phyloP scores from a whole-genome alignment of 208 protist genomes.

The Novymonas esmeraldas region DNA sequence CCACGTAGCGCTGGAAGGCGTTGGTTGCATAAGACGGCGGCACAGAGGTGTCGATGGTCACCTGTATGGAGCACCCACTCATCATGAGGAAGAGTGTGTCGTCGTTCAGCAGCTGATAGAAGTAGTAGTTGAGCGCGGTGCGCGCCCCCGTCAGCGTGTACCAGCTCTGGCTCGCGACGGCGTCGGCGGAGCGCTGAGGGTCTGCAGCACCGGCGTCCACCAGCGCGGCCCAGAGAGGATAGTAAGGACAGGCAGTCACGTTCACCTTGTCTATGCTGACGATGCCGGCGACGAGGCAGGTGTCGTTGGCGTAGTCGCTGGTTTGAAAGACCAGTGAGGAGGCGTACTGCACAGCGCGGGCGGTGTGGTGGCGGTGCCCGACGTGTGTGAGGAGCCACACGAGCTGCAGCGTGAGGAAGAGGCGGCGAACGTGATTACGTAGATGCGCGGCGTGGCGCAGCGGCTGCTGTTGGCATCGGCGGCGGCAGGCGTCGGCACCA shows the following conservation, averaged over 20 bases:
- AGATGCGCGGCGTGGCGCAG: no score
- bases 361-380: no score
- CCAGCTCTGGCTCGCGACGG: neutral
- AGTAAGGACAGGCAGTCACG: constrained; percentile 1
- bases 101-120: constrained; percentile 24
- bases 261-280: neutral
- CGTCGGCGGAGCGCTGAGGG: neutral
- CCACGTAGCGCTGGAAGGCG: constrained; percentile 23
- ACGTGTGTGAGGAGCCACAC: no score
- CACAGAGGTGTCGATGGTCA: constrained; percentile 7
- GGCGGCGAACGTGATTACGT: no score
- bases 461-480: no score
- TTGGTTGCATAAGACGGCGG: constrained; percentile 7
- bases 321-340: neutral
- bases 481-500: no score
- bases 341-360: neutral
- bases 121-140: constrained; percentile 14
- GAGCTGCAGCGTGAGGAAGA: no score
- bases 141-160: constrained; percentile 3
- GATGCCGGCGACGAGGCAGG: neutral
- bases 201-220: neutral
- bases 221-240: constrained; percentile 3
- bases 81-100: constrained; percentile 40
- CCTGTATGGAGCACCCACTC: constrained; percentile 27
- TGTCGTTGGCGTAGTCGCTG: neutral